Conservation (phyloP, 495 filamentous ascomycete species). For the Neurospora intermedia region DNA sequence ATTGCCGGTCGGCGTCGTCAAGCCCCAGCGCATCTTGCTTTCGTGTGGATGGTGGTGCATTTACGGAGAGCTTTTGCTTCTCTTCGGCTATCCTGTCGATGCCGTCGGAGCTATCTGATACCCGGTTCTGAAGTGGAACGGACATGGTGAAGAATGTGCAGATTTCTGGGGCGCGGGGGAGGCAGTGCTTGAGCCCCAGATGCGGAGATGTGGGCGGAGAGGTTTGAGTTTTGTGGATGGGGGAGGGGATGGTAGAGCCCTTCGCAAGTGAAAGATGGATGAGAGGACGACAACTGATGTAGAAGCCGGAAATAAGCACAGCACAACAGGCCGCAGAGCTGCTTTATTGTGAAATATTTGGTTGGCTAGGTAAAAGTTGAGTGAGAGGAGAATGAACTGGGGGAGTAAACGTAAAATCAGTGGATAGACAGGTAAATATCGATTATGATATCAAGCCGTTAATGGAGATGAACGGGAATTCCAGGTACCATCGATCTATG, state of each 20-base stretch:
- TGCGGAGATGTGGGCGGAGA: background rate
- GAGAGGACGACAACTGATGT: background rate
- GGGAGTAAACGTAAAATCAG: background rate
- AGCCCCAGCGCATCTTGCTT: slow-evolving; percentile 1
- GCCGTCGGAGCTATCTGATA: slow-evolving; percentile 10
- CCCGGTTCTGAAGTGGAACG: slow-evolving; percentile 2
- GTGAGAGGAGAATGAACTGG: background rate
- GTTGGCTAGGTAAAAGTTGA: background rate
- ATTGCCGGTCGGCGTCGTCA: slow-evolving; percentile 30
- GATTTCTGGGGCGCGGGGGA: background rate
- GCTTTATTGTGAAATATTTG: background rate
- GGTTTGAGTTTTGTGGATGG: background rate
- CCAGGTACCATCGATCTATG: background rate
- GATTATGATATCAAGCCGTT: background rate
- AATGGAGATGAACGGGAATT: background rate
- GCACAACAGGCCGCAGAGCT: background rate
- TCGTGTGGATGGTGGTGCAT: background rate
- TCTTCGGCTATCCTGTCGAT: slow-evolving; percentile 11
- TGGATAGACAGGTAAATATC: background rate
- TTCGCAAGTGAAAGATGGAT: background rate
- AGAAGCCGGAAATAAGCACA: background rate
- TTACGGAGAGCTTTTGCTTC: slow-evolving; percentile 3
- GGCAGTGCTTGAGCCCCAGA: background rate
- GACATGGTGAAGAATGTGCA: background rate
- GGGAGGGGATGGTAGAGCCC: background rate